These are phyloP conservation scores for Linum trigynum DNA, from an alignment of 345 rosid genomes.

Conservation along the genomic window DNA sequence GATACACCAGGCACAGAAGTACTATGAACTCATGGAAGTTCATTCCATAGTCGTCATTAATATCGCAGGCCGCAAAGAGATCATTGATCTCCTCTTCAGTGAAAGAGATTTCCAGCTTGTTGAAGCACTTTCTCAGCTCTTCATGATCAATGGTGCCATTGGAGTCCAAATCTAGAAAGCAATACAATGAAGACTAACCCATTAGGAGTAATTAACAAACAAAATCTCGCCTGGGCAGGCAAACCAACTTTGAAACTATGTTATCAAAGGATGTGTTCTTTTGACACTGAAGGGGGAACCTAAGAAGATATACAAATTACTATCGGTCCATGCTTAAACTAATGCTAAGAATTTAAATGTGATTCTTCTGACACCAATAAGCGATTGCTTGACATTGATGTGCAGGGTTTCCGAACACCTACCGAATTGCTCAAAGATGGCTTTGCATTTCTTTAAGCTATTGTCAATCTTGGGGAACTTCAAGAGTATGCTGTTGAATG, in stretches of 20 bases:
- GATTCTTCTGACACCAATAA: background rate
- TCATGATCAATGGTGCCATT: slow-evolving; percentile 70
- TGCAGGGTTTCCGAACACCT: slow-evolving; percentile 9
- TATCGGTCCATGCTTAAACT: background rate
- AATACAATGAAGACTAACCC: background rate
- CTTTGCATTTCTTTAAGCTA: slow-evolving; percentile 71
- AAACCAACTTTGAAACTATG: too few relatives aligned
- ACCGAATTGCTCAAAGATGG: slow-evolving; percentile 82
- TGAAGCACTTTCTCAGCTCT: slow-evolving; percentile 67
- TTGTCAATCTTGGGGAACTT: slow-evolving; percentile 88
- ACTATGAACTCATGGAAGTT: slow-evolving; percentile 86
- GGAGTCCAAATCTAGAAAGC: slow-evolving; percentile 63
- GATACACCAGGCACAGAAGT: slow-evolving; percentile 82
- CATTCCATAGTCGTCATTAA: slow-evolving; percentile 68
- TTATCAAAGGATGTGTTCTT: too few relatives aligned
- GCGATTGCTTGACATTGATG: background rate
- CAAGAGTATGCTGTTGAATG: slow-evolving; percentile 73
- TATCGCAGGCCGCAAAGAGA: slow-evolving; percentile 74
- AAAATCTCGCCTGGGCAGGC: background rate
- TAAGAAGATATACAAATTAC: background rate
- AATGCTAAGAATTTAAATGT: background rate
- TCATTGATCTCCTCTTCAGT: slow-evolving; percentile 75
- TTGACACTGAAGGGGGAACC: background rate
- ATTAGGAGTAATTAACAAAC: background rate
- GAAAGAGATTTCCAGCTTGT: slow-evolving; percentile 56